Evolutionary conservation across 2,329 filamentous ascomycete genomes (phyloP).

Genomic region (Aspergillus cejpii): DNA sequence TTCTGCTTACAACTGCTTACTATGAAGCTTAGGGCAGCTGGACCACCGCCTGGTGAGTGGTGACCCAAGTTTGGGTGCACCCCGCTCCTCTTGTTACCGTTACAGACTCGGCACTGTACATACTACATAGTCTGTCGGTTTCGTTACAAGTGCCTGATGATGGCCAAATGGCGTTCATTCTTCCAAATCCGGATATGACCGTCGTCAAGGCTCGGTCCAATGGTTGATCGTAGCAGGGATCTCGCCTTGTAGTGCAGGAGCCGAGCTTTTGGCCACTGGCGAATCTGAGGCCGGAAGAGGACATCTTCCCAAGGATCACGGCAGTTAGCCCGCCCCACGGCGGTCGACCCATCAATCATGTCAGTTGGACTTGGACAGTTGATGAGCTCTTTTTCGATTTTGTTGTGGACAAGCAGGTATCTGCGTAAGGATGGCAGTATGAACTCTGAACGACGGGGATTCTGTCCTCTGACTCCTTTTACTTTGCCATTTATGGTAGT

Average conservation of each 20-base stretch:
- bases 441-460: background rate
- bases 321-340: constrained; percentile 25
- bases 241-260: constrained; percentile 25
- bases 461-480: background rate
- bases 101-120: background rate
- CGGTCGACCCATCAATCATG: constrained; percentile 23
- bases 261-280: constrained; percentile 23
- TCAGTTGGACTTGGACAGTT: too few relatives aligned
- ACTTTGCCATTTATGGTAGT: background rate
- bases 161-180: constrained; percentile 21
- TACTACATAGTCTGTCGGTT: constrained; percentile 6
- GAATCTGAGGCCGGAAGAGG: constrained; percentile 29
- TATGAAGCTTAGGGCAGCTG: background rate
- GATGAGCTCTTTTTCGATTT: constrained; percentile 3
- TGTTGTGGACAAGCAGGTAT: background rate
- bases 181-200: constrained; percentile 30
- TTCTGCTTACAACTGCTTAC: background rate
- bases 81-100: background rate
- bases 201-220: constrained; percentile 34
- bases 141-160: constrained; percentile 14
- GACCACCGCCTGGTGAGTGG: constrained; percentile 6
- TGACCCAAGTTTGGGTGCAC: background rate
- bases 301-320: constrained; percentile 20
- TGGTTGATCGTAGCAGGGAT: constrained; percentile 36
- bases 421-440: background rate